Base-by-base conservation (phyloP, 495 filamentous ascomycete genomes). In the Hypoxylon perforatum region DNA sequence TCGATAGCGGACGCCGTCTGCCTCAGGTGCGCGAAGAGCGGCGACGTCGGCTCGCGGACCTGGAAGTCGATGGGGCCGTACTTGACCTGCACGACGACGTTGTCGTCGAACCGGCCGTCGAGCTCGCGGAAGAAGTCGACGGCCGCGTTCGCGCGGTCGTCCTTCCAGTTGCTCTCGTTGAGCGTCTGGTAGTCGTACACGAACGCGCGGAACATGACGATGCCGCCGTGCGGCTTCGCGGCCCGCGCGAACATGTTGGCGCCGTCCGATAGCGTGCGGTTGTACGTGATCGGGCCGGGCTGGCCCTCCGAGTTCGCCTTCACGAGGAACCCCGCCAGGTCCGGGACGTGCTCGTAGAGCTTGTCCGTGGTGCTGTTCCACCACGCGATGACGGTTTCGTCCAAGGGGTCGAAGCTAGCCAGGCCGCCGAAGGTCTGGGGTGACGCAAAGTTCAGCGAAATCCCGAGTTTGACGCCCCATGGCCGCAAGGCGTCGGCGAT, bases 51-150 rank as follows among this genome's bases (percentile, higher is more conserved):
- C 75, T 92, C 90, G 36, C 89, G 86, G 21, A 90, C 87, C 69
- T 92, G 90, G 77, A 92, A 92, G 72, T 92, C 90, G 66, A 91
- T 91, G 0, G 89, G 88, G 0, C 90, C 90, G 60, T 86, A 89
- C 75, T 92, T 92, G 72, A 91, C 88, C 63, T 92, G 90, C 5
- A 91, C 78, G 0, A 91, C 81, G 0, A 91, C 88, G 64, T 91
- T 92, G 54, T 88, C 84, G 21, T 87, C 85, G 46, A 92, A 91
- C 65, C 87, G 65, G 12, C 79, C 84, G 72, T 92, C 90, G 9
- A 91, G 79, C 0, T 77, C 74, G 38, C 87, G 80, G 76, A 92
- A 92, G 71, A 82, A 91, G 1, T 92, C 73, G 3, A 88, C 86
- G 1, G 87, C 87, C 0, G 88, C 89, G 45, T 90, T 90, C 6